Evolutionary conservation across 1,284 basidiomycete species (phyloP), one percentile per base, ranked within the genome.

Genomic region (Cutaneotrichosporon dermatis): DNA sequence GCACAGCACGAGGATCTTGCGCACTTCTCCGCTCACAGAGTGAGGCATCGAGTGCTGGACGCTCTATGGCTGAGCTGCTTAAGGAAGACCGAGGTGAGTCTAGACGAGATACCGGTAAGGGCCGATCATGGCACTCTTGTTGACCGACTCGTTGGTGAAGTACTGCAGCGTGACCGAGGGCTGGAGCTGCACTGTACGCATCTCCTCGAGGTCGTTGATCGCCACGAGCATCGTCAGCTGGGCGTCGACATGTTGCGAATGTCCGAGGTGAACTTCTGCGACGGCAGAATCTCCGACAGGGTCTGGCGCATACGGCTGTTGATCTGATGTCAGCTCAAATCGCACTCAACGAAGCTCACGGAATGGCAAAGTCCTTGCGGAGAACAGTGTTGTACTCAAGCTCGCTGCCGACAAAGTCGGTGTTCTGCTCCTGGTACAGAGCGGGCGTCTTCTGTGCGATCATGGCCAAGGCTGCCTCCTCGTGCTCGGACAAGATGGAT

Each of bases 321-420:
- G 15, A 88, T 84, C 88, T 91, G 51, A 44, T 41, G 51, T 12
- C 50, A 59, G 33, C 50, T 39, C n/a, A n/a, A n/a, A n/a, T n/a
- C 46, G 25, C 45, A 33, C 54, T 25, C 15, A 42, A 33, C 2
- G 12, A 8, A 6, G 72, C 85, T 72, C 67, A 91, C 91, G 41
- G 84, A 87, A 61, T 87, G 82, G 87, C 87, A 70, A 89, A 93
- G 71, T 92, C 91, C 68, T 89, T 88, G n/a, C 91, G 83, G 63
- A 99, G 85, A 36, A 95, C 88, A 7, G 92, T 88, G 74, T 93
- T 95, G 76, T 94, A 97, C 74, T 97, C 92, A 16, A 98, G 83
- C 65, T 94, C 92, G 69, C 89, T 92, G 39, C 88, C 87, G 41
- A 93, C 84, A 55, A 88, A 90, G 76, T 96, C 92, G 65, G 86